phyloP scores from a whole-genome alignment of 805 yeast genomes.

The Kodamaea laetipori region DNA sequence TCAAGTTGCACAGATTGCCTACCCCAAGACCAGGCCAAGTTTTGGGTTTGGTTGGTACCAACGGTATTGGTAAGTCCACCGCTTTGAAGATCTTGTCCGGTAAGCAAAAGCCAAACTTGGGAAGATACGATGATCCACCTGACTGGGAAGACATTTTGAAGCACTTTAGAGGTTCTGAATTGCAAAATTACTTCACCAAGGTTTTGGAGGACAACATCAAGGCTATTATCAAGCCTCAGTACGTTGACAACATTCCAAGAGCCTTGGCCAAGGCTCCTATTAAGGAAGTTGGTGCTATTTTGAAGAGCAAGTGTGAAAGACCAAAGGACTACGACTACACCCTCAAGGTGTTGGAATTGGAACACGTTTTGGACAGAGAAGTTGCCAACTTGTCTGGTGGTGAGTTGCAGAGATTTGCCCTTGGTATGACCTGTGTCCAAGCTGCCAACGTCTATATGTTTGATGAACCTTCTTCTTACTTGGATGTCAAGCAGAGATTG shows the following conservation, averaged over 20 bases:
- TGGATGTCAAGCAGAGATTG: constrained; percentile 98
- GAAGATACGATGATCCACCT: constrained; percentile 93
- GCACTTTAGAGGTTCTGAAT: constrained; percentile 94
- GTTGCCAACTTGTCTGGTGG: constrained; percentile 94
- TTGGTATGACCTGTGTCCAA: constrained; percentile 96
- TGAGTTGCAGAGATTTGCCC: constrained; percentile 96
- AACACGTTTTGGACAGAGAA: constrained; percentile 80
- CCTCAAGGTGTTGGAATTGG: constrained; percentile 71
- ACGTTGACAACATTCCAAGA: constrained; percentile 95
- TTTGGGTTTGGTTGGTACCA: constrained; percentile 94
- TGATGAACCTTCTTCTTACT: constrained; percentile 97
- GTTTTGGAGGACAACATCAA: constrained; percentile 90
- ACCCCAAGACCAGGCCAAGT: constrained; percentile 99
- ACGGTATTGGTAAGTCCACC: constrained; percentile 98
- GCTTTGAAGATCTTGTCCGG: constrained; percentile 97
- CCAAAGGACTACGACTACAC: constrained; percentile 64
- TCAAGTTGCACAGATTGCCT: constrained; percentile 95
- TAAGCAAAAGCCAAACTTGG: constrained; percentile 95
- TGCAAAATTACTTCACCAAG: constrained; percentile 94
- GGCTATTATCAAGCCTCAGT: constrained; percentile 98
- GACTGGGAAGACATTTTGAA: constrained; percentile 93
- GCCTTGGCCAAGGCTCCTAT: constrained; percentile 87
- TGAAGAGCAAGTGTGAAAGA: constrained; percentile 77
- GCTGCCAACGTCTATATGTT: constrained; percentile 96
- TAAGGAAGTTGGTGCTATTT: constrained; percentile 80